Base-by-base conservation (phyloP, 208 protist genomes). In the Leishmania turanica region DNA sequence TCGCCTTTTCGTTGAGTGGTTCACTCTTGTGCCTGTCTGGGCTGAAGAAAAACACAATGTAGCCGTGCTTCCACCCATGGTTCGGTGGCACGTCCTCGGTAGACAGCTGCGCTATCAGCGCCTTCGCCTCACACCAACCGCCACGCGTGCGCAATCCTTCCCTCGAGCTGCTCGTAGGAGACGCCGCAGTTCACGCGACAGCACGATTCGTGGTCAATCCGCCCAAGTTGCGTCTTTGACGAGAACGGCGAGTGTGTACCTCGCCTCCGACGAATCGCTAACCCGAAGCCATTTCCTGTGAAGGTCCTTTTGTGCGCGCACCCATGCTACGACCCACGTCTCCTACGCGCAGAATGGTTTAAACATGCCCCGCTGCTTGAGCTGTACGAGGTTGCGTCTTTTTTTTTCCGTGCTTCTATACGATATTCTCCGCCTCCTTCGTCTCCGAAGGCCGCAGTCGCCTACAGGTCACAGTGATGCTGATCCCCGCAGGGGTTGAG, bases 161-260 rank as follows among this genome's bases (percentile, higher is more conserved):
- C 6, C 3, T 86, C 85, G 62, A 93, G 90, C 40, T 78, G 86
- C 73, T 93, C 94, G 31, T 62, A 80, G 6, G 77, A 88, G 54
- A 88, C 71, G 21, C 90, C 91, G 71, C 91, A 95, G 85, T 95
- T 96, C 94, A 81, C 93, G 91, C 37, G 91, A 95, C 34, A 94
- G 83, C 83, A 93, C 90, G 21, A 96, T 84, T 64, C 91, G 87
- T 9, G 86, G 88, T 68, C 78, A 69, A n/a, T 93, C 81, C 34
- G 77, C 64, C 80, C 89, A 87, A 15, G 84, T 91, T 17, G 6
- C 37, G 56, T 84, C 84, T 79, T 90, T 94, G 40, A 90, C 91
- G 51, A 96, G 77, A 72, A 96, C 94, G 64, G 84, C 87, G 31
- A 94, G 75, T 62, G 90, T 92, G 86, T 85, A 95, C 72, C 93